Evolutionary conservation across 805 yeast genomes (phyloP), one percentile per base, ranked within the genome.

Genomic region (Metschnikowia arizonensis): DNA sequence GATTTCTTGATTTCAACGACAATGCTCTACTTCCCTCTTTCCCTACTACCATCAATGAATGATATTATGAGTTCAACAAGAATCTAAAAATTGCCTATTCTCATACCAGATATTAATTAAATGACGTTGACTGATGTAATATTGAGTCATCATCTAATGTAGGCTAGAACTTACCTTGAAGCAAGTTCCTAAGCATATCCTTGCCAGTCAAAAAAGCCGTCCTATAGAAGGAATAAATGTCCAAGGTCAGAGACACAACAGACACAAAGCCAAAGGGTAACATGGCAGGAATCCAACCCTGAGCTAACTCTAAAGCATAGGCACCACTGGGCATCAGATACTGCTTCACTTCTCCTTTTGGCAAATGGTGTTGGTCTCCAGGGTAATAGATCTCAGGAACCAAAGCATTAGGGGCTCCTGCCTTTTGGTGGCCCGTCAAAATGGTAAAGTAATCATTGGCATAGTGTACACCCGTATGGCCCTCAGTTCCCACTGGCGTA

Each of bases 221-320:
- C 61, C 78, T 77, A 49, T 63, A 66, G 49, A 91, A 73, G 21
- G 95, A 81, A 55, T 72, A 64, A 48, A 82, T 63, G 63, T 93
- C 99, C 56, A 90, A 65, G 12, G 98, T 93, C 33, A 95, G 83
- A 43, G 83, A 76, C 48, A 85, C 59, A 4, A 85, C 79, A 61
- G 88, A 96, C 40, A 87, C 69, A 67, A 91, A 81, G 0, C 99
- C 99, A 63, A 93, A 93, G 17, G 98, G 98, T 49, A 93, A 75
- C 99, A 93, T 93, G 34, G 91, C 83, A 29, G 99, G 98, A 54
- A 93, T 88, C 95, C 96, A 93, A 49, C 99, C 99, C 71, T 91
- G 98, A 6, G 99, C 99, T 59, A 91, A 76, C 64, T 93, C 99
- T 53, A 93, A 71, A 9, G 99, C 97, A 66, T 82, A 93, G 0